Percentiles rank a stretch among this genome's conserved stretches.
Evolutionary conservation across 2,329 filamentous ascomycete species (phyloP).

Genomic region (Penicillium italicum): DNA sequence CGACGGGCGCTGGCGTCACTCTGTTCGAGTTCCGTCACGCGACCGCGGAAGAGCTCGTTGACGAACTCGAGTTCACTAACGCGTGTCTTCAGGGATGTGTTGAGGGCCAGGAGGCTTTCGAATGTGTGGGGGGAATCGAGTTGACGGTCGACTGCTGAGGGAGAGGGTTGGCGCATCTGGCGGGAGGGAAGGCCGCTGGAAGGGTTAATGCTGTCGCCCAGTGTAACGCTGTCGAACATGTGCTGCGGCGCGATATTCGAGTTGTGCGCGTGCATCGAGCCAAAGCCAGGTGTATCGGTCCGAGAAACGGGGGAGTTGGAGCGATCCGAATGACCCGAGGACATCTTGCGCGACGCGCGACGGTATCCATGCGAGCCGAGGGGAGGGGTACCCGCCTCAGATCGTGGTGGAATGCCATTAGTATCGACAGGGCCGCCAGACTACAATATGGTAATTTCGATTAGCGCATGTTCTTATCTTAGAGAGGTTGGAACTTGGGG

Average conservation of each 20-base stretch:
- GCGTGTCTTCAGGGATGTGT: slow-evolving; percentile 86
- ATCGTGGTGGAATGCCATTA: slow-evolving; percentile 58
- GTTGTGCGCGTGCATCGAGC: slow-evolving; percentile 52
- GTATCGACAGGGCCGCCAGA: slow-evolving; percentile 45
- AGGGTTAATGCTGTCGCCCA: slow-evolving; percentile 66
- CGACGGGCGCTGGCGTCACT: slow-evolving; percentile 67
- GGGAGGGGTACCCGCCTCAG: slow-evolving; percentile 56
- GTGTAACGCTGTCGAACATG: slow-evolving; percentile 67
- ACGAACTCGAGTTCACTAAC: slow-evolving; percentile 95
- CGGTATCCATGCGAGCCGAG: slow-evolving; percentile 57
- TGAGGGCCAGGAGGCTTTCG: slow-evolving; percentile 74
- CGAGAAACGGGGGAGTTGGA: slow-evolving; percentile 76
- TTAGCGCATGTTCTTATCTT: slow-evolving; percentile 29
- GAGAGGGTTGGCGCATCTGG: slow-evolving; percentile 57
- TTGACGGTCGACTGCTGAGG: slow-evolving; percentile 59
- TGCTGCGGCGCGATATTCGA: slow-evolving; percentile 69
- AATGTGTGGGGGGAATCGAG: slow-evolving; percentile 71
- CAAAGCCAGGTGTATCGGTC: slow-evolving; percentile 70
- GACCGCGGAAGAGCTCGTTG: slow-evolving; percentile 74
- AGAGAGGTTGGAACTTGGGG: slow-evolving; percentile 6
- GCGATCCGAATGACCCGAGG: slow-evolving; percentile 69
- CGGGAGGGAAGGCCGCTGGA: slow-evolving; percentile 49
- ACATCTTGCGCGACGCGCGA: slow-evolving; percentile 67
- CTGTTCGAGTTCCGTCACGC: slow-evolving; percentile 71
- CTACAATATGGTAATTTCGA: slow-evolving; percentile 28